Base-by-base conservation (phyloP, 2,329 filamentous ascomycete species). In the Corynespora cassiicola region DNA sequence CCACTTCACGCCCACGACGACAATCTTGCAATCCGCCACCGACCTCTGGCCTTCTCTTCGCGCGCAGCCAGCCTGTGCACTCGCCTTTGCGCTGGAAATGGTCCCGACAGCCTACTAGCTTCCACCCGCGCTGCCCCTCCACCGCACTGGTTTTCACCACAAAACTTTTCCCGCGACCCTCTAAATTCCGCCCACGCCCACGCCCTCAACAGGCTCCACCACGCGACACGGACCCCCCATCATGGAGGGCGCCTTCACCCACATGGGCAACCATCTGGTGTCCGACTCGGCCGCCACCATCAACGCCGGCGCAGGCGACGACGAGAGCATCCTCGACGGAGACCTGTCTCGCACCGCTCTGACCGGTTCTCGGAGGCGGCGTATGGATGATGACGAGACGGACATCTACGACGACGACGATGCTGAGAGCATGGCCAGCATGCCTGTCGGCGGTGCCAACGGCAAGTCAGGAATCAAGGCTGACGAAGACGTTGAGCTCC, bases 221-320 rank as follows among this genome's bases (percentile, higher is more conserved):
- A 27, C 40, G 24, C 32, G 29, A 25, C 36, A 36, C 40, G 28
- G 20, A 19, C 42, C 35, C 26, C 43, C 42, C 45, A 54, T 36
- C 55, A 92, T 94, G 88, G 88, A 94, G 76, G 87, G 86, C 67
- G 87, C 89, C 55, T 95, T 95, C 68, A 92, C 86, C 48, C 87
- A 94, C 72, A 82, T 92, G 62, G 88, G 87, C 61, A 95, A 94
- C 73, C 87, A 91, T 72, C 76, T 91, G 56, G 84, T 94, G 63
- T 90, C 87, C 61, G 87, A 91, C 72, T 90, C 87, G 35, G 87
- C 86, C 37, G 85, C 87, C 44, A 88, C 87, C 47, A 96, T 96
- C 71, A 95, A 95, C 62, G 90, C 90, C 51, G 84, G 88, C 58
- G 89, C 90, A 51, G 84, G 88, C 61, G 90, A 95, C 72, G 90